Evolutionary conservation across 129 eudicot species (phyloP).

Genomic region (Centrapalus pauciflorus): DNA sequence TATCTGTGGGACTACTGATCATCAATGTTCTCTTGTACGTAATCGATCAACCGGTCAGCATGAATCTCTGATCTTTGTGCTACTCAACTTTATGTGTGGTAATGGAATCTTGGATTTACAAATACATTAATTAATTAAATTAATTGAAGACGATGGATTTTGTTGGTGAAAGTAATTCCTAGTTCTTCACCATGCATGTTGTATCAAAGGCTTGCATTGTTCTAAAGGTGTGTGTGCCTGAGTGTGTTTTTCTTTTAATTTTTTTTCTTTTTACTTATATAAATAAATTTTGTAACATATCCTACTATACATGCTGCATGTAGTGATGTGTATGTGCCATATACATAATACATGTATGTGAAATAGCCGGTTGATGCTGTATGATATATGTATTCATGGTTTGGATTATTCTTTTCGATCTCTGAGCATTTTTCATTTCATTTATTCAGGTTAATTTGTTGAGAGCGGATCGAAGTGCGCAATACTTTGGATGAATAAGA

Average conservation of each 20-base stretch:
- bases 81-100: not conserved
- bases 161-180: constrained; percentile 2
- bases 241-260: too few species aligned
- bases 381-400: too few species aligned
- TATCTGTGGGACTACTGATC: constrained; percentile 46
- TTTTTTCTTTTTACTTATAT: not conserved
- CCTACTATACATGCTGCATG: constrained; percentile 10
- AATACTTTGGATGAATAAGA: too few species aligned
- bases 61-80: constrained; percentile 12
- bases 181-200: too few species aligned
- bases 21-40: too few species aligned
- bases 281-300: constrained; percentile 17
- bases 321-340: constrained; percentile 18
- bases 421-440: too few species aligned
- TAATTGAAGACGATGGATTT: not conserved
- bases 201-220: constrained; percentile 8
- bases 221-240: not conserved
- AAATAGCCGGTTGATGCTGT: constrained; percentile 12
- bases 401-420: too few species aligned
- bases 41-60: constrained; percentile 18
- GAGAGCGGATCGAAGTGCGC: too few species aligned
- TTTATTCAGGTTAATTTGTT: too few species aligned
- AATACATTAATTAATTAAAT: too few species aligned
- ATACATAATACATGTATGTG: not conserved
- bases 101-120: not conserved